A percentile compares a stretch with the other conserved stretches of the same genome.
Conservation (phyloP, 2,329 filamentous ascomycete genomes). For the Claviceps spartinae region DNA sequence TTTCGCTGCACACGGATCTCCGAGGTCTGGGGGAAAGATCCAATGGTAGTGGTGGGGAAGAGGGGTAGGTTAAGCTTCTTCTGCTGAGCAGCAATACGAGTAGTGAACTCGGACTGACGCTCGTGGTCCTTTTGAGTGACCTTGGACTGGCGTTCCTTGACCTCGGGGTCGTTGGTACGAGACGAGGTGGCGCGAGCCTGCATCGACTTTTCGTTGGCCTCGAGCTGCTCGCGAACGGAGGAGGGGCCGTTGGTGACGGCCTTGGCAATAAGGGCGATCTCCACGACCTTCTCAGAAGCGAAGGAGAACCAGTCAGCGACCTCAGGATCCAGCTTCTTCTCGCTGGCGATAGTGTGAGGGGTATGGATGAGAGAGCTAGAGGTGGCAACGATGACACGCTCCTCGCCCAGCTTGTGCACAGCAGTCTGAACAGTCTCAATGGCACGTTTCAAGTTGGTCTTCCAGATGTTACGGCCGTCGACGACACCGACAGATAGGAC, state of each 20-base stretch:
- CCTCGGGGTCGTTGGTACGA: slow-evolving; percentile 91
- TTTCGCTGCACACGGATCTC: slow-evolving; percentile 94
- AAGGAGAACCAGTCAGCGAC: slow-evolving; percentile 98
- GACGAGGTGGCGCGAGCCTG: slow-evolving; percentile 81
- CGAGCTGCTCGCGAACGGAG: slow-evolving; percentile 72
- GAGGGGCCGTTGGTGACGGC: slow-evolving; percentile 88
- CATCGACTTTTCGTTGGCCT: slow-evolving; percentile 93
- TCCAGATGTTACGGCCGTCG: slow-evolving; percentile 99
- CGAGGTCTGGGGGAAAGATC: slow-evolving; percentile 98
- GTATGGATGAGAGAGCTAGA: slow-evolving; percentile 97
- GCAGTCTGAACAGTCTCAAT: slow-evolving; percentile 84
- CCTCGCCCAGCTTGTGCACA: slow-evolving; percentile 89
- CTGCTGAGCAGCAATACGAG: slow-evolving; percentile 78
- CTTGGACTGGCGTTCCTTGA: slow-evolving; percentile 91
- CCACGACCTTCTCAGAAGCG: slow-evolving; percentile 82
- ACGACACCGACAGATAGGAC: slow-evolving; percentile 91
- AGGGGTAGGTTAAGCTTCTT: slow-evolving; percentile 84
- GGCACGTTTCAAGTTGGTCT: slow-evolving; percentile 95
- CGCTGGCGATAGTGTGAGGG: slow-evolving; percentile 90
- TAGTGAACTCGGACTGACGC: slow-evolving; percentile 80
- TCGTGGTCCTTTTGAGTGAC: slow-evolving; percentile 77
- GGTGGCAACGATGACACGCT: slow-evolving; percentile 91
- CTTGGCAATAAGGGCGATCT: slow-evolving; percentile 90
- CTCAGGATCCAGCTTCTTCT: slow-evolving; percentile 95
- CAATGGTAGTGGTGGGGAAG: slow-evolving; percentile 98